Conservation (phyloP, 1,284 basidiomycete species). For the Irpex lacteus region DNA sequence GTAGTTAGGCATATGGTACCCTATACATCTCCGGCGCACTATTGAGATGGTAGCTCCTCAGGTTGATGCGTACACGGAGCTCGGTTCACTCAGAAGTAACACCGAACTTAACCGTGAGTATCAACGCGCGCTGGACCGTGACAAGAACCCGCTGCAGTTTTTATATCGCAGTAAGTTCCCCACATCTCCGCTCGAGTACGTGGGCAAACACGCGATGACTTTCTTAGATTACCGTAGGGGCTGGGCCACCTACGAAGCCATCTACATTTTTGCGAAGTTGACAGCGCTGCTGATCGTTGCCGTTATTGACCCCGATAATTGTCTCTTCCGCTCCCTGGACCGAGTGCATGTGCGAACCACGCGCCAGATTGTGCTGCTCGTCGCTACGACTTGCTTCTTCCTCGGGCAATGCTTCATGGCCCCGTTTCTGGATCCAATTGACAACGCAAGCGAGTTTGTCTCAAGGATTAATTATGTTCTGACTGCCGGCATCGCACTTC, state of each 20-base stretch:
- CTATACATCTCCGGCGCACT: conserved; percentile 56
- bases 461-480: conserved; percentile 69
- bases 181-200: conserved; percentile 5
- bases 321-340: conserved; percentile 60
- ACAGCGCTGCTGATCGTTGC: conserved; percentile 66
- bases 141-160: conserved; percentile 70
- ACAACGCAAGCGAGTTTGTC: conserved; percentile 77
- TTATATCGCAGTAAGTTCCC: conserved; percentile 56
- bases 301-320: conserved; percentile 69
- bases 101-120: conserved; percentile 74
- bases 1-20: conserved; percentile 74
- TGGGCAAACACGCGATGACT: not conserved
- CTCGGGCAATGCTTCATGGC: conserved; percentile 55
- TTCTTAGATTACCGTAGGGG: conserved; percentile 60
- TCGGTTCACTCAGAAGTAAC: conserved; percentile 57
- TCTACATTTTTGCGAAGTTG: conserved; percentile 68
- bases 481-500: conserved; percentile 61
- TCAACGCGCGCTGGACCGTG: conserved; percentile 60
- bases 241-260: conserved; percentile 66
- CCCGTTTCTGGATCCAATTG: conserved; percentile 71
- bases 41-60: conserved; percentile 60
- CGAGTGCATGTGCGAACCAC: conserved; percentile 51
- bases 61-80: conserved; percentile 69
- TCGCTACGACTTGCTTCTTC: conserved; percentile 61
- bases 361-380: conserved; percentile 65